Percentiles rank a stretch among this genome's conserved stretches.
phyloP scores from a whole-genome alignment of 306 rosid species.

The Oxytropis ochrocephala region DNA sequence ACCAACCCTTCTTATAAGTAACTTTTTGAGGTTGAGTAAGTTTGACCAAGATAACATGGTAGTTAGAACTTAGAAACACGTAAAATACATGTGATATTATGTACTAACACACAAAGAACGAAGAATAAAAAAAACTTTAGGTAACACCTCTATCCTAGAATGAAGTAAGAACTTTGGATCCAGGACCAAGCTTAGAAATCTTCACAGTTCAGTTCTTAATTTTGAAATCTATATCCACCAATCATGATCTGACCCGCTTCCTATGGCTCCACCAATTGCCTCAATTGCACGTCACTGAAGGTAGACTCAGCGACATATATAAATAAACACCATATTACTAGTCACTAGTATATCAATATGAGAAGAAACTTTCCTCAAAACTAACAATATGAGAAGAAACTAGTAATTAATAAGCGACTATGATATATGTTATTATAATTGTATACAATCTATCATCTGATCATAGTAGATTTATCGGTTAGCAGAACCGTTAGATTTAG shows the following conservation, averaged over 20 bases:
- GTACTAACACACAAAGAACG: background rate
- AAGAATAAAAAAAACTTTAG: background rate
- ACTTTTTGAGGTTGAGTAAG: too few relatives aligned
- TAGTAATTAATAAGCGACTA: too few relatives aligned
- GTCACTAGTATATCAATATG: too few relatives aligned
- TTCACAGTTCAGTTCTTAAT: slow-evolving; percentile 44
- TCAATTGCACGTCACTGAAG: background rate
- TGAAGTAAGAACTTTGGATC: slow-evolving; percentile 62
- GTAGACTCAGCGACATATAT: background rate
- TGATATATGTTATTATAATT: background rate
- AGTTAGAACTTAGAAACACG: background rate
- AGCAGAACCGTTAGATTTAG: too few relatives aligned
- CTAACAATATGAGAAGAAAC: too few relatives aligned
- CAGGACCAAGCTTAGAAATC: slow-evolving; percentile 47
- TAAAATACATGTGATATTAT: background rate
- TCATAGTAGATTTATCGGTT: too few relatives aligned
- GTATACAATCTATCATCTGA: background rate
- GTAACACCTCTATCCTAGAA: background rate
- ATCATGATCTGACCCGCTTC: slow-evolving; percentile 32
- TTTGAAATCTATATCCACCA: slow-evolving; percentile 64
- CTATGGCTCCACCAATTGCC: background rate
- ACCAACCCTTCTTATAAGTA: too few relatives aligned
- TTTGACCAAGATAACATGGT: too few relatives aligned
- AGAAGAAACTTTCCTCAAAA: too few relatives aligned
- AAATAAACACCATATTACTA: background rate